Evolutionary conservation across 2,329 filamentous ascomycete species (phyloP).

Genomic region (Neoscytalidium dimidiatum): DNA sequence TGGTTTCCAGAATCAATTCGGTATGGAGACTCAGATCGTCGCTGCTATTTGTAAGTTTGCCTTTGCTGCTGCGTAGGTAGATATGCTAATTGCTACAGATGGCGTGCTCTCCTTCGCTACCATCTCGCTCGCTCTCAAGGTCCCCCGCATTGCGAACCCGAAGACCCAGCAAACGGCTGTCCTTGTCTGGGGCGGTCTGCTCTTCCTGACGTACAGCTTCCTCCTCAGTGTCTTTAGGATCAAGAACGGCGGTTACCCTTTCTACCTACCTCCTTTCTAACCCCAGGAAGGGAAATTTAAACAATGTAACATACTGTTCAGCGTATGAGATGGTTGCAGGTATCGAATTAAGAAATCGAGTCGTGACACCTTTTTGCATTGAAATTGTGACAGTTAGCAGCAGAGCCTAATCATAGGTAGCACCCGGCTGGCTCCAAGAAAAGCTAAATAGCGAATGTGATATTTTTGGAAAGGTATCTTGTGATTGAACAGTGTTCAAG

Average conservation of each 20-base stretch:
- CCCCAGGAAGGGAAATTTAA: background rate
- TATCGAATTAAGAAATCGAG: too few species aligned
- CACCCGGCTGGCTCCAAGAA: background rate
- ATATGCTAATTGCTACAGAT: conserved; percentile 50
- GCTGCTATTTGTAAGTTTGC: conserved; percentile 81
- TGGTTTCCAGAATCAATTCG: conserved; percentile 92
- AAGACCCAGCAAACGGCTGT: conserved; percentile 80
- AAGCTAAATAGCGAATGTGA: background rate
- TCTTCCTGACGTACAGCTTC: conserved; percentile 89
- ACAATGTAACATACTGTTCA: background rate
- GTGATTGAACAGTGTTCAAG: too few species aligned
- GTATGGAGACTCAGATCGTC: conserved; percentile 92
- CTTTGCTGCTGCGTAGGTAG: background rate
- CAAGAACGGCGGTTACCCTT: conserved; percentile 95
- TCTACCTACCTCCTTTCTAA: conserved; percentile 87
- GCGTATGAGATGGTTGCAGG: background rate
- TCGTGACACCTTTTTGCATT: too few species aligned
- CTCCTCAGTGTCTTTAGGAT: conserved; percentile 88
- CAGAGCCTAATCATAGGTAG: background rate
- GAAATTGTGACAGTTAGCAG: too few species aligned
- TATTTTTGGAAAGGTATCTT: background rate
- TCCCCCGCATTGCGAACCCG: conserved; percentile 79
- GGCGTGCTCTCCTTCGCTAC: conserved; percentile 84
- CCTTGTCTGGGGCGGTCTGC: conserved; percentile 72
- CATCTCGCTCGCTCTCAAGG: conserved; percentile 89